Conservation (phyloP, 2,329 filamentous ascomycete genomes). For the Verruconis gallopava region DNA sequence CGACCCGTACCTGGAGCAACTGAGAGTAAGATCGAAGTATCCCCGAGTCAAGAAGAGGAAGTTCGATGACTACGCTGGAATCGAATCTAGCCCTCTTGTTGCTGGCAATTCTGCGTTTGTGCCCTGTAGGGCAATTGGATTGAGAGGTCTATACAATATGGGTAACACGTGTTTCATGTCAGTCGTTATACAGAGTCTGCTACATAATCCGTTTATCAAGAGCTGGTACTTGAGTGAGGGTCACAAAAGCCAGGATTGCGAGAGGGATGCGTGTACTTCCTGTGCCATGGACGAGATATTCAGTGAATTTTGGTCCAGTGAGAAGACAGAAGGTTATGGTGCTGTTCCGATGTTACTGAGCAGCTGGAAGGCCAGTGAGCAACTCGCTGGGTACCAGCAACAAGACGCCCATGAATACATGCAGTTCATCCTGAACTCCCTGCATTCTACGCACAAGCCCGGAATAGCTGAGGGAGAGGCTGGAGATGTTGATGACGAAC, state of each 20-base stretch:
- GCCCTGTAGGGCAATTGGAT: conserved; percentile 73
- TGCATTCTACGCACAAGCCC: conserved; percentile 39
- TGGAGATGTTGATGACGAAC: conserved; percentile 25
- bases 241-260: conserved; percentile 61
- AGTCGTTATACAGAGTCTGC: conserved; percentile 81
- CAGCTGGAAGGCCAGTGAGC: conserved; percentile 70
- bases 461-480: conserved; percentile 33
- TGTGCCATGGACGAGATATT: conserved; percentile 52
- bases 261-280: conserved; percentile 37
- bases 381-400: conserved; percentile 72
- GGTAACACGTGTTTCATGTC: conserved; percentile 99
- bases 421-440: conserved; percentile 82
- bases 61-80: conserved; percentile 49
- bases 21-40: conserved; percentile 44
- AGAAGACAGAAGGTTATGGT: conserved; percentile 79
- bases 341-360: conserved; percentile 79
- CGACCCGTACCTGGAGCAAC: conserved; percentile 66
- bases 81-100: conserved; percentile 63
- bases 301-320: conserved; percentile 51
- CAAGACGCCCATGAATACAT: conserved; percentile 97
- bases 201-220: conserved; percentile 84
- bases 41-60: conserved; percentile 43
- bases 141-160: conserved; percentile 90
- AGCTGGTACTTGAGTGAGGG: conserved; percentile 89
- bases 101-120: conserved; percentile 64